These are phyloP conservation scores for Tylopilus cervinicoccineus DNA, from an alignment of 768 basidiomycete genomes.

Conservation along the genomic window DNA sequence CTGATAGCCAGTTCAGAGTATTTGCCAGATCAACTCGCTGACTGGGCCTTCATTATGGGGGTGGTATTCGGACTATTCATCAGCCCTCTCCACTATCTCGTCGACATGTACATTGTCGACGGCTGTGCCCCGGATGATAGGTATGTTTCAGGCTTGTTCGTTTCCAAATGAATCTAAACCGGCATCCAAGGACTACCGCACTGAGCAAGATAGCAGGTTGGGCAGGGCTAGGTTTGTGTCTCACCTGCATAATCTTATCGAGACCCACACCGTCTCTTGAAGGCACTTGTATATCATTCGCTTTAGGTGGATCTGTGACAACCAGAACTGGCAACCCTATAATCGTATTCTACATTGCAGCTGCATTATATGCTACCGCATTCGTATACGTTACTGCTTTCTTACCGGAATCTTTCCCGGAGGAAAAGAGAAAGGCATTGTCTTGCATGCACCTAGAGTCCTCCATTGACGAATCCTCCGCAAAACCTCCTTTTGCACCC, in stretches of 20 bases:
- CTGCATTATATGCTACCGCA: conserved; percentile 7
- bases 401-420: conserved; percentile 31
- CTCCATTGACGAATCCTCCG: neutral
- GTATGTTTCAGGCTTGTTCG: conserved; percentile 3
- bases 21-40: conserved; percentile 11
- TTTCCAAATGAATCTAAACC: conserved; percentile 6
- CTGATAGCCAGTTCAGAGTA: conserved; percentile 17
- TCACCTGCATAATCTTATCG: neutral
- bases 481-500: neutral
- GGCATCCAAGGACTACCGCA: conserved; percentile 19
- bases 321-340: conserved; percentile 20
- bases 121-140: conserved; percentile 21
- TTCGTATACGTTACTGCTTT: conserved; percentile 22
- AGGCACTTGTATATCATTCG: conserved; percentile 28
- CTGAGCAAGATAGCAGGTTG: conserved; percentile 29
- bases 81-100: conserved; percentile 15
- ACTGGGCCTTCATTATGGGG: conserved; percentile 18
- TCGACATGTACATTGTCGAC: conserved; percentile 30
- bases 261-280: neutral
- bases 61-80: conserved; percentile 16
- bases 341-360: conserved; percentile 21
- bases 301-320: conserved; percentile 29
- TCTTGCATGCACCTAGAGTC: conserved; percentile 3
- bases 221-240: conserved; percentile 23
- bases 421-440: conserved; percentile 20